These are phyloP conservation scores for Podila horticola DNA, from an alignment of 192 early-diverging fungal species.

Conservation along the genomic window DNA sequence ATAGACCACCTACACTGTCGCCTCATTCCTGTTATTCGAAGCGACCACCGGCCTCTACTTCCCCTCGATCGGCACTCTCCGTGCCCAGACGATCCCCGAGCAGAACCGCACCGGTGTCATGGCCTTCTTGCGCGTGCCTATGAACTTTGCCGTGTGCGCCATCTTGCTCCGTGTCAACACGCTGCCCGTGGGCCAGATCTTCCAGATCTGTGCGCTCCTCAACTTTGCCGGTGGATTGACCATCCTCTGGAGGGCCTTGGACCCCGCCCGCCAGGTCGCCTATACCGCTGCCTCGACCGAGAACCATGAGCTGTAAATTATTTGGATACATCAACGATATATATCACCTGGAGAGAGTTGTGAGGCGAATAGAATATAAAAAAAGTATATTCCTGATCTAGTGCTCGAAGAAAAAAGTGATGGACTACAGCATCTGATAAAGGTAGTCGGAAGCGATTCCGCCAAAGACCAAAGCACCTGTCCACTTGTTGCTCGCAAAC, in stretches of 20 bases:
- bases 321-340: background rate
- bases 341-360: background rate
- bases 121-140: constrained; percentile 69
- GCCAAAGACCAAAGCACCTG: constrained; percentile 79
- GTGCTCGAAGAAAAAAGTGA: background rate
- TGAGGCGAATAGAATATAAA: background rate
- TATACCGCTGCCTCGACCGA: constrained; percentile 17
- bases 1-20: constrained; percentile 26
- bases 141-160: constrained; percentile 65
- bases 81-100: constrained; percentile 65
- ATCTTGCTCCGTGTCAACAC: constrained; percentile 57
- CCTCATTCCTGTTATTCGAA: constrained; percentile 65
- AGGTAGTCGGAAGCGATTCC: constrained; percentile 75
- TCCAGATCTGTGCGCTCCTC: constrained; percentile 64
- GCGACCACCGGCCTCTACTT: constrained; percentile 66
- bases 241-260: constrained; percentile 36
- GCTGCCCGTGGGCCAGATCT: constrained; percentile 52
- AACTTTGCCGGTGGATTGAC: constrained; percentile 51
- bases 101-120: constrained; percentile 66
- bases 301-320: constrained; percentile 25
- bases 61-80: constrained; percentile 60
- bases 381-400: too few relatives aligned
- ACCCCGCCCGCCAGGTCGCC: constrained; percentile 17
- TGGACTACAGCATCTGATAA: constrained; percentile 12
- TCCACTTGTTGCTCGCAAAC: constrained; percentile 84